Base-by-base conservation (phyloP, 805 yeast genomes). In the Metschnikowia matae region DNA sequence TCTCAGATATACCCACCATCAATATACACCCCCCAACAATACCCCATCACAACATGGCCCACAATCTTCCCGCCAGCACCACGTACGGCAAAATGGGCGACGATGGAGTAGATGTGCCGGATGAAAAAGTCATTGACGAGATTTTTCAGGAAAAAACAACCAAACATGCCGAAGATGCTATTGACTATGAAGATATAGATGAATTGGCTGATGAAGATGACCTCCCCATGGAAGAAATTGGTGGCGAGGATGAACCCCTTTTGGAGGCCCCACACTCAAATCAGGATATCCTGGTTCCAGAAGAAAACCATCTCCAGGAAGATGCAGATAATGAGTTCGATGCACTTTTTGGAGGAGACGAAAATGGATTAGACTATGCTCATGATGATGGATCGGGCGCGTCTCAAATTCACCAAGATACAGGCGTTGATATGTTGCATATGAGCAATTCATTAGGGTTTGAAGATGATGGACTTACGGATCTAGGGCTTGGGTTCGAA, bases 131-230 rank as follows among this genome's bases (percentile, higher is more conserved):
- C 32, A 69, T 73, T 13, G 73, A 70, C 46, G 67, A 69, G 31
- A 73, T 73, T 40, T 73, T 71, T 54, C 56, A 52, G 48, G 71
- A 68, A 35, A 55, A 64, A 29, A 59, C 60, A 34, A 71, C 87
- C 2, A 77, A 78, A 48, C 98, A 91, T 66, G 91, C 94, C 1
- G 96, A 82, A 6, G 92, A 91, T 65, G 99, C 99, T 8, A 74
- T 90, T 32, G 98, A 92, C 66, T 92, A 87, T 64, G 97, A 89
- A 62, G 96, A 89, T 64, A 95, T 88, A 61, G 97, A 91, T 57
- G 97, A 91, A 66, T 72, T 91, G 44, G 97, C 97, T 0, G 97
- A 91, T 21, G 97, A 91, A 42, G 96, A 88, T 49, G 60, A 56
- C 18, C 29, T 55, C n/a, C 48, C 53, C 26, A 50, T 43, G 15